Conservation (phyloP, 345 rosid genomes). For the Rhizophora apiculata region DNA sequence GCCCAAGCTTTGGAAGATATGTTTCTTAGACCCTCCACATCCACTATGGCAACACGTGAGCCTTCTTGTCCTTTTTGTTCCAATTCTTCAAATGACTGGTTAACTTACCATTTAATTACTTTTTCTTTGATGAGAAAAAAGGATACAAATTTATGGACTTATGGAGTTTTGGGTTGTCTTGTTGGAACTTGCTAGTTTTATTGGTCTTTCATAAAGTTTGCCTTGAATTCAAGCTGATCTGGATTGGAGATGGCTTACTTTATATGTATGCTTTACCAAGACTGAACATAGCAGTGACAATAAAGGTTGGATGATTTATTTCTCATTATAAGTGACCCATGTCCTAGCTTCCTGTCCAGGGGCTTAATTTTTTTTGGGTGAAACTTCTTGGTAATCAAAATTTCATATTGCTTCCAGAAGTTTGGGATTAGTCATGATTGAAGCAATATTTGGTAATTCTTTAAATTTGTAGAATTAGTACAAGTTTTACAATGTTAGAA, state of each 20-base stretch:
- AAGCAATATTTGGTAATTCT: background rate
- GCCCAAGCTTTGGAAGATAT: slow-evolving; percentile 68
- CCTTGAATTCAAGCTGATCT: background rate
- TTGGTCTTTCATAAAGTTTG: slow-evolving; percentile 1
- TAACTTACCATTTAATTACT: slow-evolving; percentile 7
- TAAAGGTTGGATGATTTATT: background rate
- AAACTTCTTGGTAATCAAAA: background rate
- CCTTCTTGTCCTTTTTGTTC: slow-evolving; percentile 9
- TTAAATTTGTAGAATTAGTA: background rate
- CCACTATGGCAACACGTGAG: slow-evolving; percentile 36
- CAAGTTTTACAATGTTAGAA: background rate
- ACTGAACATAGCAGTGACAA: background rate
- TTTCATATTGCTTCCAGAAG: background rate
- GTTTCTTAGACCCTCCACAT: slow-evolving; percentile 50
- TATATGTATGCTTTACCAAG: background rate
- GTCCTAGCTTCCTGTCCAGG: background rate
- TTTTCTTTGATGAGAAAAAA: background rate
- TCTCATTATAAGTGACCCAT: background rate
- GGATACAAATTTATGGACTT: background rate
- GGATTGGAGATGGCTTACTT: background rate
- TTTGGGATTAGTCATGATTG: background rate
- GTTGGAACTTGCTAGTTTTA: background rate
- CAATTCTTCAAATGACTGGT: slow-evolving; percentile 3
- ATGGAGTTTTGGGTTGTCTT: background rate
- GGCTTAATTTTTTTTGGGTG: background rate